A percentile compares a stretch with the other conserved stretches of the same genome.
Conservation (phyloP, 768 basidiomycete genomes). For the Russula compacta region DNA sequence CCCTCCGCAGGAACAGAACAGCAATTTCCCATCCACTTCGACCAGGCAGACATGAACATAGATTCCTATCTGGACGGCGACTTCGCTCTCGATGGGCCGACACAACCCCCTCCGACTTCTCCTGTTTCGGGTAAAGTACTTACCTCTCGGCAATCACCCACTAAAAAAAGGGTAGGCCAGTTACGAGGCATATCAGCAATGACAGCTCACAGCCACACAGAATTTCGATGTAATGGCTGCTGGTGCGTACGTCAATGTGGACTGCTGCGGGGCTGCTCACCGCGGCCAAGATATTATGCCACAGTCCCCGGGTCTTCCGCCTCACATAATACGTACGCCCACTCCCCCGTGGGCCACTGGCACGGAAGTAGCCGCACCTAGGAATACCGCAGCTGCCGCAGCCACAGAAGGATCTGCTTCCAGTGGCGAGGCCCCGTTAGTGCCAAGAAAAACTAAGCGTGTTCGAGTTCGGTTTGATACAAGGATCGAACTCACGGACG, state of each 20-base stretch:
- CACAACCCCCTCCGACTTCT: background rate
- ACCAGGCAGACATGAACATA: slow-evolving; percentile 23
- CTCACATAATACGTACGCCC: slow-evolving; percentile 5
- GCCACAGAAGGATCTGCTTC: background rate
- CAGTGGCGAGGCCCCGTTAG: background rate
- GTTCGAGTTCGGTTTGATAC: slow-evolving; percentile 54
- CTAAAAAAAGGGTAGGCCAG: slow-evolving; percentile 16
- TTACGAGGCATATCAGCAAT: background rate
- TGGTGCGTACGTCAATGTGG: background rate
- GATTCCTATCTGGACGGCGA: slow-evolving; percentile 20
- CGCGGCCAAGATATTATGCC: background rate
- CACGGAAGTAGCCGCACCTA: background rate
- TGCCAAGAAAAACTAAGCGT: slow-evolving; percentile 37
- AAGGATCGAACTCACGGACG: slow-evolving; percentile 73
- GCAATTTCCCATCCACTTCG: slow-evolving; percentile 7
- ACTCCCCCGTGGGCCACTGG: slow-evolving; percentile 10
- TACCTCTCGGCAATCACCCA: background rate
- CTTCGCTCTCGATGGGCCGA: slow-evolving; percentile 17
- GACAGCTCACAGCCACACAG: background rate
- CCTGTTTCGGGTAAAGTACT: background rate
- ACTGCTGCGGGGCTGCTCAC: background rate
- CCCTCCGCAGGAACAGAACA: background rate
- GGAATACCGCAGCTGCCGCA: background rate
- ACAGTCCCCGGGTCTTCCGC: background rate
- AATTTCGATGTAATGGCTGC: slow-evolving; percentile 8